Percentiles rank a stretch among this genome's conserved stretches.
Conservation (phyloP, 2,329 filamentous ascomycete genomes). For the Pestalotiopsis sp. region DNA sequence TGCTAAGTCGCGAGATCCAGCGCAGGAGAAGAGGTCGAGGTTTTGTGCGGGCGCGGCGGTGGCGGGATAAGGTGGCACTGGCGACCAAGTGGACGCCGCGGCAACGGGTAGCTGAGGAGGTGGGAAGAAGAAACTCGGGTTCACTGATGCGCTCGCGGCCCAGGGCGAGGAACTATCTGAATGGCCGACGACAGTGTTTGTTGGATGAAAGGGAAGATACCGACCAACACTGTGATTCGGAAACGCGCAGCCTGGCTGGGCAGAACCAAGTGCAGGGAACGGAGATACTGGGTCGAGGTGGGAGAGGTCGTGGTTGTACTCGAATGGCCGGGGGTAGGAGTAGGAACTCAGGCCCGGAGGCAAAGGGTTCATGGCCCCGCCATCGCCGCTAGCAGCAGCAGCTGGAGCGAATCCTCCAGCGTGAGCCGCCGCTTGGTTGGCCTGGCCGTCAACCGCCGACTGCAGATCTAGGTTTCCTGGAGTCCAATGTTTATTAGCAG, state of each 20-base stretch:
- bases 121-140: neutral
- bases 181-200: neutral
- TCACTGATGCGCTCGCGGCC: neutral
- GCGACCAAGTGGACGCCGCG: too few relatives aligned
- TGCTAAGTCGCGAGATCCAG: neutral
- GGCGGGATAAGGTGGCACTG: neutral
- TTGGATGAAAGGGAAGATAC: neutral
- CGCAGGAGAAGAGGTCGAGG: neutral
- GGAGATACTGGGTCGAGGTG: neutral
- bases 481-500: neutral
- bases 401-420: neutral
- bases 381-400: neutral
- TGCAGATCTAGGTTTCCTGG: neutral
- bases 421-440: neutral
- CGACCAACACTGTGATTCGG: neutral
- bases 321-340: neutral
- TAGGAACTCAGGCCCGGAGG: neutral
- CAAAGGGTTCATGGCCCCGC: constrained; percentile 1
- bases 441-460: neutral
- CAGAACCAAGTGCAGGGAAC: neutral
- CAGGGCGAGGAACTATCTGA: neutral
- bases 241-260: neutral
- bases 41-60: neutral
- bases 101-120: too few relatives aligned
- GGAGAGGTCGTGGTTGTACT: neutral